Conservation (phyloP, 1,284 basidiomycete genomes). For the Papiliotrema laurentii region DNA sequence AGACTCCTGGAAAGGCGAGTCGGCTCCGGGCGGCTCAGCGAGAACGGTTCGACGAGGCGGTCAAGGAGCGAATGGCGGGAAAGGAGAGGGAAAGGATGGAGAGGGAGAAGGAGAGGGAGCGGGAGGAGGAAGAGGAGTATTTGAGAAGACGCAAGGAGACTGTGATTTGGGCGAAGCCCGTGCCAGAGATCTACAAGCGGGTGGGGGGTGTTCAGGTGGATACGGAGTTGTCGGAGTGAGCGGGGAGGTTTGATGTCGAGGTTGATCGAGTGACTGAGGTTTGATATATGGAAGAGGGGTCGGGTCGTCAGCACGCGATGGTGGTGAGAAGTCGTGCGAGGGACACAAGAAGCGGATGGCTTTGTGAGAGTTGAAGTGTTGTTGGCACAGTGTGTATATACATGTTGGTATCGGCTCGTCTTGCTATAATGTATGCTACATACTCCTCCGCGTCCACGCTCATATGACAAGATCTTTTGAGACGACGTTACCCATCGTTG, state of each 20-base stretch:
- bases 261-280: not conserved
- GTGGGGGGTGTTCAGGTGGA: not conserved
- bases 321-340: no score
- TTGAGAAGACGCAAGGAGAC: slow-evolving; percentile 22
- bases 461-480: not conserved
- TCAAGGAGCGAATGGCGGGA: slow-evolving; percentile 14
- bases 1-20: slow-evolving; percentile 33
- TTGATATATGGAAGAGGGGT: no score
- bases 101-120: slow-evolving; percentile 11
- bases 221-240: not conserved
- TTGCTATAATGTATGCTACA: not conserved
- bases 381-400: not conserved
- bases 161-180: slow-evolving; percentile 29
- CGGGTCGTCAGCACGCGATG: no score
- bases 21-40: slow-evolving; percentile 18
- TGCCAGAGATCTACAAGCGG: slow-evolving; percentile 30
- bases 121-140: slow-evolving; percentile 27
- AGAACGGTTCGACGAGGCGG: slow-evolving; percentile 16
- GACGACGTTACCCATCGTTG: not conserved
- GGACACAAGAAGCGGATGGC: not conserved
- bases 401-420: not conserved
- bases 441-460: not conserved
- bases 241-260: not conserved
- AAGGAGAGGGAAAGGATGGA: slow-evolving; percentile 10
- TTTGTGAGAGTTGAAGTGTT: not conserved